A percentile compares a stretch with the other conserved stretches of the same genome.
These are phyloP conservation scores for Yarrowia alimentaria DNA, from an alignment of 805 yeast genomes.

Conservation along the genomic window DNA sequence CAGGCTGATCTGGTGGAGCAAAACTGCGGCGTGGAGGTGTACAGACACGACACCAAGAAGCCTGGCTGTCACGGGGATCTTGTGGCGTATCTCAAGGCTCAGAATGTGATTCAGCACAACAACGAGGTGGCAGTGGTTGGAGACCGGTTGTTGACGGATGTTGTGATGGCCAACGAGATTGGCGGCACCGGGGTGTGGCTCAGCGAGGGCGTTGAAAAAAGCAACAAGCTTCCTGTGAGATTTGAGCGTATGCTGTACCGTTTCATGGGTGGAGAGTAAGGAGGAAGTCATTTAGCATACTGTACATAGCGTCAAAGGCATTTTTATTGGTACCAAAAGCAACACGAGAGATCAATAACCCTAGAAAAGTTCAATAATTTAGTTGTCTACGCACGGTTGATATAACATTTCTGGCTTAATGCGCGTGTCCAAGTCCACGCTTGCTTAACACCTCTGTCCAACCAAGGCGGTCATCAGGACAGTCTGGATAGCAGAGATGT, in stretches of 20 bases:
- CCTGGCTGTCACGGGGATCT: conserved; percentile 57
- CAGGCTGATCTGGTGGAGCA: conserved; percentile 65
- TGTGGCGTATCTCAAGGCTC: conserved; percentile 52
- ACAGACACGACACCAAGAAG: conserved; percentile 39
- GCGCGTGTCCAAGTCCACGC: too few relatives aligned
- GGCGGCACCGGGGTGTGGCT: conserved; percentile 85
- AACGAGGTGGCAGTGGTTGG: conserved; percentile 80
- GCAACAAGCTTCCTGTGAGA: conserved; percentile 20
- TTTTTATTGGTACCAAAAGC: too few relatives aligned
- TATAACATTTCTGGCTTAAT: too few relatives aligned
- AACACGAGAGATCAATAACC: too few relatives aligned
- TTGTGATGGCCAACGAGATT: conserved; percentile 92
- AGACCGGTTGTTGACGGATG: conserved; percentile 86
- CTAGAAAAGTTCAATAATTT: too few relatives aligned
- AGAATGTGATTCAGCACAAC: conserved; percentile 50
- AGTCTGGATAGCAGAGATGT: too few relatives aligned
- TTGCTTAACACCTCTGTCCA: too few relatives aligned
- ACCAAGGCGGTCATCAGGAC: too few relatives aligned
- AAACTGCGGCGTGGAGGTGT: conserved; percentile 46
- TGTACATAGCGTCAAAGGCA: too few relatives aligned
- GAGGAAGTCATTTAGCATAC: too few relatives aligned
- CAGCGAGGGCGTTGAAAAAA: conserved; percentile 60
- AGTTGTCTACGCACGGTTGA: too few relatives aligned
- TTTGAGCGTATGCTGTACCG: conserved; percentile 8
- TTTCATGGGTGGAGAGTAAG: too few relatives aligned